Evolutionary conservation across 495 filamentous ascomycete species (phyloP).

Genomic region (Amphirosellinia nigrospora): DNA sequence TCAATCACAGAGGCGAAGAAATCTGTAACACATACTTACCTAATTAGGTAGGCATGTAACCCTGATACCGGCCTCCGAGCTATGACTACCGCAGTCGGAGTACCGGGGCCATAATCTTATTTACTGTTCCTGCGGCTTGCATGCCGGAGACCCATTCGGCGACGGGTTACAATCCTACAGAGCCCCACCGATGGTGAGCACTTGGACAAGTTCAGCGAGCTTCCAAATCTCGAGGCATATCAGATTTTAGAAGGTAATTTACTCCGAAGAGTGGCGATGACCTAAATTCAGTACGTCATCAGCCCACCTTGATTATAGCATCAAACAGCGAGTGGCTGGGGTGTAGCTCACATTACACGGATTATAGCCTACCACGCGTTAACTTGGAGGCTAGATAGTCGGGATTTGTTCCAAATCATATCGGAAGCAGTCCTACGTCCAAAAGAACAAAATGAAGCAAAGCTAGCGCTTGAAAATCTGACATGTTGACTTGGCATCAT

Average conservation of each 20-base stretch:
- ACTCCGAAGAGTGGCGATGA: background rate
- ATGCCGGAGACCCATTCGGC: background rate
- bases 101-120: slow-evolving; percentile 12
- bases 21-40: background rate
- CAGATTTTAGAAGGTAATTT: background rate
- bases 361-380: background rate
- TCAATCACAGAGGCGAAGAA: too few relatives aligned
- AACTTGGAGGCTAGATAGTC: background rate
- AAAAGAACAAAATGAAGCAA: background rate
- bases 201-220: background rate
- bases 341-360: background rate
- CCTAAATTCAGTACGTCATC: background rate
- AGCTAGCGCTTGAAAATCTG: background rate
- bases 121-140: background rate
- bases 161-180: background rate
- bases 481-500: background rate
- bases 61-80: background rate
- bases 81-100: slow-evolving; percentile 11
- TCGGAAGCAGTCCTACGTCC: background rate
- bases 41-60: background rate
- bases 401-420: background rate
- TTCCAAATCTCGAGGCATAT: background rate
- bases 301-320: background rate
- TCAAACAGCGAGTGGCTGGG: background rate
- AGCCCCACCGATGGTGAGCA: background rate